These are phyloP conservation scores for Arxiozyma bovina DNA, from an alignment of 1,139 yeast species.

Conservation along the genomic window DNA sequence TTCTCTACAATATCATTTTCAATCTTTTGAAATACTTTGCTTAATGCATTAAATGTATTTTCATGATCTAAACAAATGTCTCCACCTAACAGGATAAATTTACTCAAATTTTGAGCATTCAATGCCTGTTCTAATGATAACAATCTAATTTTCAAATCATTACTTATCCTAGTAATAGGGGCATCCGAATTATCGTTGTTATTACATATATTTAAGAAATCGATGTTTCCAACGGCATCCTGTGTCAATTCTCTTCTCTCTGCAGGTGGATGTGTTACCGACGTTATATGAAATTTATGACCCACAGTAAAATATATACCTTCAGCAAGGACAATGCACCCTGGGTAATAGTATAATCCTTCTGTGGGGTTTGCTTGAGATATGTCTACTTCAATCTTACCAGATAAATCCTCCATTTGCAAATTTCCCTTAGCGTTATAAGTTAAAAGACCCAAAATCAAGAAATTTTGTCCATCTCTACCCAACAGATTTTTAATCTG, in stretches of 20 bases:
- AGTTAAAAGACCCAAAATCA: constrained; percentile 68
- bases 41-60: constrained; percentile 50
- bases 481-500: constrained; percentile 79
- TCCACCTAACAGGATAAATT: constrained; percentile 62
- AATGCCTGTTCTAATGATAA: constrained; percentile 48
- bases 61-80: constrained; percentile 59
- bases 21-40: constrained; percentile 47
- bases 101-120: constrained; percentile 36
- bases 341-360: constrained; percentile 67
- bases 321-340: constrained; percentile 73
- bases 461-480: constrained; percentile 65
- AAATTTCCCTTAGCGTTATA: constrained; percentile 58
- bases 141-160: constrained; percentile 47
- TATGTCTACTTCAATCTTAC: constrained; percentile 62
- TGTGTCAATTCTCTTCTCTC: constrained; percentile 60
- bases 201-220: constrained; percentile 60
- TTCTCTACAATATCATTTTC: constrained; percentile 32
- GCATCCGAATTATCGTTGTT: constrained; percentile 25
- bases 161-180: constrained; percentile 48
- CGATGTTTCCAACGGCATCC: constrained; percentile 70
- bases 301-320: constrained; percentile 65
- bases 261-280: constrained; percentile 81
- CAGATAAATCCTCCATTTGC: constrained; percentile 76
- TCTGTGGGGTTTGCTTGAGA: constrained; percentile 55
- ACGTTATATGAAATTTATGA: constrained; percentile 62